Evolutionary conservation across 139 green algal genomes (phyloP).

Genomic region (Astrephomene gubernaculifera): DNA sequence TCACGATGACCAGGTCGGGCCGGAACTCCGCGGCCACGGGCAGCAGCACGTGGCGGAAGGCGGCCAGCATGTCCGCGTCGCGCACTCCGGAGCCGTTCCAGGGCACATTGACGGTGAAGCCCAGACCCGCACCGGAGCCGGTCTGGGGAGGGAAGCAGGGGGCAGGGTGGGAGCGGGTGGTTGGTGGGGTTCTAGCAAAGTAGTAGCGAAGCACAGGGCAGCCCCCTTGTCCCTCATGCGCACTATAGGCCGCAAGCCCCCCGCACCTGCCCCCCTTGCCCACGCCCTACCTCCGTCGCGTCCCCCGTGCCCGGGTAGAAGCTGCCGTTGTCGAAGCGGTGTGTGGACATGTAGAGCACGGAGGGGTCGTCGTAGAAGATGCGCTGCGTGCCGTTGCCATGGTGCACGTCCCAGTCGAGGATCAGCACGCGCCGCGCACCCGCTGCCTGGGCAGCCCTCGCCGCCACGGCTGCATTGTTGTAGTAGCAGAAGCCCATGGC

Average conservation of each 20-base stretch:
- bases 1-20: constrained; percentile 79
- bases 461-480: constrained; percentile 83
- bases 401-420: constrained; percentile 88
- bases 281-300: constrained; percentile 22
- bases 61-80: constrained; percentile 78
- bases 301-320: constrained; percentile 78
- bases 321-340: constrained; percentile 63
- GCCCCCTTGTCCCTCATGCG: no score
- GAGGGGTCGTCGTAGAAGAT: constrained; percentile 76
- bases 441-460: constrained; percentile 52
- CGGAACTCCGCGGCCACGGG: constrained; percentile 79
- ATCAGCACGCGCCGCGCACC: constrained; percentile 75
- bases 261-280: no score
- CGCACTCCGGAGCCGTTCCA: constrained; percentile 64
- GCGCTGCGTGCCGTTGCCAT: constrained; percentile 85
- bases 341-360: constrained; percentile 85
- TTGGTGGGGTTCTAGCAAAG: neutral
- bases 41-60: constrained; percentile 62
- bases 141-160: neutral
- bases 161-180: neutral
- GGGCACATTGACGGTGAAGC: constrained; percentile 81
- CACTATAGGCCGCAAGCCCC: no score
- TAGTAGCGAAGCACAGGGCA: neutral
- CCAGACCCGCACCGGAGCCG: constrained; percentile 54
- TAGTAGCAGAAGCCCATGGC: constrained; percentile 94